Evolutionary conservation across 257 asterid species (phyloP).

Genomic region (Ajuga chamaepitys): DNA sequence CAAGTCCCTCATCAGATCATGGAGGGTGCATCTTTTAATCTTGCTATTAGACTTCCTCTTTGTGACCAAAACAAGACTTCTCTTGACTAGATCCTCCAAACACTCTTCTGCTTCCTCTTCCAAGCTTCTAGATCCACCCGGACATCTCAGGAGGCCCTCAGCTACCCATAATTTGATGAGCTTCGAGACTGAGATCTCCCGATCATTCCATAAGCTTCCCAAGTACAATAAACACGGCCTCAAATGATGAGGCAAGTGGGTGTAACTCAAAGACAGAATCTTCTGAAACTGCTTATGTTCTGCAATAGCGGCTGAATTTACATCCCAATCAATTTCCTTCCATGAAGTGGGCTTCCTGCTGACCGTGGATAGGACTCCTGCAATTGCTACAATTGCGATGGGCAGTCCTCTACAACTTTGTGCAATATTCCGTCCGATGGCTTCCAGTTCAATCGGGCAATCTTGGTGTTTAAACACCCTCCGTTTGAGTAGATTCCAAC

Average conservation of each 20-base stretch:
- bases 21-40: too few relatives aligned
- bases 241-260: not conserved
- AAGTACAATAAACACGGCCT: constrained; percentile 5
- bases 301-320: not conserved
- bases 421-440: not conserved
- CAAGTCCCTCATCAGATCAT: too few relatives aligned
- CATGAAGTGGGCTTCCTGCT: not conserved
- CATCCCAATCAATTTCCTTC: not conserved
- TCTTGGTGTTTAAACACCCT: not conserved
- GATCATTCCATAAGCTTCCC: not conserved
- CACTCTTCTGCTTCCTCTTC: too few relatives aligned
- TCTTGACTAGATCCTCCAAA: not conserved
- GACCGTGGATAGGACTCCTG: not conserved
- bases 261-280: constrained; percentile 9
- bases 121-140: too few relatives aligned
- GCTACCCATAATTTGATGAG: constrained; percentile 5
- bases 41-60: too few relatives aligned
- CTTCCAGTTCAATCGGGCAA: not conserved
- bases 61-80: too few relatives aligned
- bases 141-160: not conserved
- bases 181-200: not conserved
- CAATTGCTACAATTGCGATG: not conserved
- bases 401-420: not conserved
- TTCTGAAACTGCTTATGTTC: too few relatives aligned
- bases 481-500: not conserved